Percentiles rank a stretch among this genome's conserved stretches.
Evolutionary conservation across 768 basidiomycete genomes (phyloP).

Genomic region (Rossbeevera mucosa): DNA sequence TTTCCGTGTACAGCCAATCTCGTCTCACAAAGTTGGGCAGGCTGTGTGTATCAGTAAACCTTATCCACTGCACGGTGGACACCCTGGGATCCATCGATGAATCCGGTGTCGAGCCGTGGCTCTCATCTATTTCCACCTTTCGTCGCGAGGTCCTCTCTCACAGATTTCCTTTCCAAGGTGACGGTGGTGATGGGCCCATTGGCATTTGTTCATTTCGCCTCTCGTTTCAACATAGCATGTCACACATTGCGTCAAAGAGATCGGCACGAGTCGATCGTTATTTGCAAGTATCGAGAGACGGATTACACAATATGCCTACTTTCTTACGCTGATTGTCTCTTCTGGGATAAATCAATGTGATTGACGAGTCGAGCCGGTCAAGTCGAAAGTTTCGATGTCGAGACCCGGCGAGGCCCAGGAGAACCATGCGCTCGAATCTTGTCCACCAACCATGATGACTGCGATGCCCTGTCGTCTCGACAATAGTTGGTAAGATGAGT

Average conservation of each 20-base stretch:
- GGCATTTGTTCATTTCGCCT: constrained; percentile 9
- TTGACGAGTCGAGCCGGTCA: constrained; percentile 24
- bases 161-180: neutral
- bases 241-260: constrained; percentile 6
- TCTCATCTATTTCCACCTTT: neutral
- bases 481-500: no score
- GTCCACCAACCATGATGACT: no score
- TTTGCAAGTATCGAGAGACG: constrained; percentile 3
- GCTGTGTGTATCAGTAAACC: constrained; percentile 16
- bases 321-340: constrained; percentile 5
- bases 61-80: constrained; percentile 11
- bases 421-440: constrained; percentile 19
- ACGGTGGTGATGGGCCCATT: neutral
- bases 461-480: no score
- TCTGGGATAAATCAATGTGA: constrained; percentile 17
- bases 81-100: neutral
- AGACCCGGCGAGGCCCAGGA: constrained; percentile 11
- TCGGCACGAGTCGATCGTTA: constrained; percentile 13
- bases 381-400: constrained; percentile 15
- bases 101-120: neutral
- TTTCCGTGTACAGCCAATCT: constrained; percentile 15
- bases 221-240: constrained; percentile 1
- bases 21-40: constrained; percentile 10
- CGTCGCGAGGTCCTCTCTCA: neutral
- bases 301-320: constrained; percentile 1